These are phyloP conservation scores for Calvatia gigantea DNA, from an alignment of 768 basidiomycete genomes.

Conservation along the genomic window DNA sequence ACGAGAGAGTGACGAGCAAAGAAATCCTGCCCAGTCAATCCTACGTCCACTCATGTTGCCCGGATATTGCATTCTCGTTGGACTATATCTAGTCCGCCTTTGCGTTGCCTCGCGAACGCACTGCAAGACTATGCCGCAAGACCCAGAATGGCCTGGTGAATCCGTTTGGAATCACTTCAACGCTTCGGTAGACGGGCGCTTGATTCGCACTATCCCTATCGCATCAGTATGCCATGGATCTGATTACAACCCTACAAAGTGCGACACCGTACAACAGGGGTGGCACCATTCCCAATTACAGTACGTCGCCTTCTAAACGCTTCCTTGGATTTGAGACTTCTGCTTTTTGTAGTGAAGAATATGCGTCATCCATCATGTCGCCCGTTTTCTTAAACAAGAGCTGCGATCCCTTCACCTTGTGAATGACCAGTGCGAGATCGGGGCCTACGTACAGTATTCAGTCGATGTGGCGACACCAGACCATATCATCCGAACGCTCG, in stretches of 20 bases:
- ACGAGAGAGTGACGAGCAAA: neutral
- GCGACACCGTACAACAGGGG: neutral
- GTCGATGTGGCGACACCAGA: conserved; percentile 17
- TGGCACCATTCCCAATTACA: conserved; percentile 6
- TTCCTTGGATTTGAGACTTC: neutral
- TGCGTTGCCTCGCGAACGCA: neutral
- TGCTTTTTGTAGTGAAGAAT: neutral
- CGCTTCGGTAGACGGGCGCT: conserved; percentile 13
- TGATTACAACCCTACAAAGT: neutral
- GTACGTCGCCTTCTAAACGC: neutral
- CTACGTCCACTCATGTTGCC: neutral
- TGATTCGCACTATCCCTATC: conserved; percentile 10
- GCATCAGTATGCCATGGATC: conserved; percentile 4
- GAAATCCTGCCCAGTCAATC: neutral
- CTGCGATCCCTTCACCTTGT: conserved; percentile 15
- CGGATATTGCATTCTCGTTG: neutral
- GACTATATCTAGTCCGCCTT: neutral
- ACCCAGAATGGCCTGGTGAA: conserved; percentile 11
- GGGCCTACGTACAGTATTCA: conserved; percentile 14
- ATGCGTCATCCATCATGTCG: conserved; percentile 8
- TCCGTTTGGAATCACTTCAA: conserved; percentile 14
- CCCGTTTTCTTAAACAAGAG: conserved; percentile 16
- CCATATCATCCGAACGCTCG: conserved; percentile 20
- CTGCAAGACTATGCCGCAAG: conserved; percentile 9
- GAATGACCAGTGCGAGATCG: conserved; percentile 14